Base-by-base conservation (phyloP, 257 asterid species). In the Euphrasia confusa region DNA sequence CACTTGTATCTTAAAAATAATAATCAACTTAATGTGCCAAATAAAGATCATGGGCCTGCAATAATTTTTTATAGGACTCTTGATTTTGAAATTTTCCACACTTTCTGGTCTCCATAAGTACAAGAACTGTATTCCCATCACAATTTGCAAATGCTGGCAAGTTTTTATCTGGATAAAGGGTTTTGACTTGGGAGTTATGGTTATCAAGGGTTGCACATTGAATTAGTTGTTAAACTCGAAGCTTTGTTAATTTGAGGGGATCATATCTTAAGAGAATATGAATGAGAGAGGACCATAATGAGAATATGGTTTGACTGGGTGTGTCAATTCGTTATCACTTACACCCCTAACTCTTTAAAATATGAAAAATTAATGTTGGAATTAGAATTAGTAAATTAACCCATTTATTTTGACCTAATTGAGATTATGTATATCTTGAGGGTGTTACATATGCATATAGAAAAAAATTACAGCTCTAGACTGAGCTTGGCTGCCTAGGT, bases 51-150 rank as follows among this genome's bases (percentile, higher is more conserved):
- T 21, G 24, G 24, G 24, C 24, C 54, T 47, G 7, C 32, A 30
- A 5, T 24, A 52, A 6, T 27, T 45, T 39, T 66, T 56, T 4
- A 32, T 66, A 13, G 57, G 14, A 62, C 12, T 40, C 55, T 66
- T 26, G 57, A 39, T 54, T 42, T 66, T 42, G 10, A 24, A 11
- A 42, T 56, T 2, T 21, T 30, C 13, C 35, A 58, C 57, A 15
- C 73, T 53, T 60, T 24, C 61, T 39, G 32, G 37, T 61, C 49
- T 57, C 21, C 17, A 26, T 15, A 61, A 12, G 13, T 37, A 28
- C 49, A 39, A 9, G 57, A 40, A 45, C 49, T 2, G 53, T 50
- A 26, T 35, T 7, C 32, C 37, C 45, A 7, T 14, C 37, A 11
- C 54, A 24, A 39, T 50, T 49, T 53, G 50, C 68, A 40, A 45